phyloP scores from a whole-genome alignment of 129 eudicot species.

The Kitagawia praeruptora region DNA sequence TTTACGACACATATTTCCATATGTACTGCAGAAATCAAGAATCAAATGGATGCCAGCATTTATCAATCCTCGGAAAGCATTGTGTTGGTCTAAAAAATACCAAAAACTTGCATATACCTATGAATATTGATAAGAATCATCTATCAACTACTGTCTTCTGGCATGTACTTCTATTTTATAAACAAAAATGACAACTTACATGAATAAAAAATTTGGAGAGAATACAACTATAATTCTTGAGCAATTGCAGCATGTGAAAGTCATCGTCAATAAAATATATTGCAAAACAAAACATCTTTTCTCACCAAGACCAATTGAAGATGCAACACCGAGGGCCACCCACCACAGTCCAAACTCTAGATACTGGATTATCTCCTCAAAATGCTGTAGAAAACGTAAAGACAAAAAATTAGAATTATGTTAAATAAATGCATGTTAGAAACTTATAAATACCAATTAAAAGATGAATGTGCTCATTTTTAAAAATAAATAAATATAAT shows the following conservation, averaged over 20 bases:
- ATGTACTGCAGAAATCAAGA: not conserved
- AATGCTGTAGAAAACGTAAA: constrained; percentile 45
- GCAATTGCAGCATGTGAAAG: not conserved
- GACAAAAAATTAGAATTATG: not conserved
- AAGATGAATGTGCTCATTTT: not conserved
- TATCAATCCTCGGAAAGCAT: not conserved
- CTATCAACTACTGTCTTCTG: too few relatives aligned
- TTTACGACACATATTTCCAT: not conserved
- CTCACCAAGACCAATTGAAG: constrained; percentile 99
- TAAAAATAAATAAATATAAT: too few relatives aligned
- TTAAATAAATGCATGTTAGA: not conserved
- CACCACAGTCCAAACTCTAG: constrained; percentile 84
- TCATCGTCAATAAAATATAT: not conserved
- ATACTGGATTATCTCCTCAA: constrained; percentile 57
- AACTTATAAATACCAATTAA: not conserved
- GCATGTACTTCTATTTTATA: not conserved
- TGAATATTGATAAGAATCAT: too few relatives aligned
- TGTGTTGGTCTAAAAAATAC: not conserved
- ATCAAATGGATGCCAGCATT: not conserved
- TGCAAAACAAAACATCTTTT: not conserved
- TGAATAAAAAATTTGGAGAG: not conserved
- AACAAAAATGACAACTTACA: not conserved
- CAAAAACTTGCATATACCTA: not conserved
- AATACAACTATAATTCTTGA: not conserved
- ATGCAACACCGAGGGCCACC: constrained; percentile 97